Evolutionary conservation across 495 filamentous ascomycete species (phyloP).

Genomic region (Penicillium angulare): DNA sequence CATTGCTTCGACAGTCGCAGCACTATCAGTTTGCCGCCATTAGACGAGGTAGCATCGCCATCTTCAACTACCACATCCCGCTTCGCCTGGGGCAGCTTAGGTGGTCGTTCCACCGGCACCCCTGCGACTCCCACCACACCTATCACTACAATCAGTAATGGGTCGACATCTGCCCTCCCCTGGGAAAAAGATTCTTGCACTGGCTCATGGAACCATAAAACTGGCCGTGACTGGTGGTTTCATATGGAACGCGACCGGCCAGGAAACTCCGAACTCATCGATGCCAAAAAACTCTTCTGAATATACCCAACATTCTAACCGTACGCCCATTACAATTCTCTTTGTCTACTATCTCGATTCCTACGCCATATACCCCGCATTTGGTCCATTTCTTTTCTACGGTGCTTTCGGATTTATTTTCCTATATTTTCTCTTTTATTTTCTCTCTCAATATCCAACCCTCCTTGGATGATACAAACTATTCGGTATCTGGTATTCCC

Average conservation of each 20-base stretch:
- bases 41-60: conserved; percentile 38
- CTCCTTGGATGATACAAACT: conserved; percentile 9
- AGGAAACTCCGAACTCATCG: conserved; percentile 37
- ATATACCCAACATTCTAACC: background rate
- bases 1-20: conserved; percentile 39
- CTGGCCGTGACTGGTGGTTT: conserved; percentile 50
- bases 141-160: conserved; percentile 32
- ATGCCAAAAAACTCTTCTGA: conserved; percentile 42
- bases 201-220: conserved; percentile 48
- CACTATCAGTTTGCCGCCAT: conserved; percentile 11
- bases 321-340: background rate
- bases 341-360: conserved; percentile 11
- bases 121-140: conserved; percentile 39
- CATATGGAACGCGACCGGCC: conserved; percentile 50
- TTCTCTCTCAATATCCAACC: conserved; percentile 2
- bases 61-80: conserved; percentile 33
- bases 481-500: conserved; percentile 5
- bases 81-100: conserved; percentile 41
- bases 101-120: conserved; percentile 32
- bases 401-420: conserved; percentile 12
- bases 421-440: conserved; percentile 3
- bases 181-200: conserved; percentile 50
- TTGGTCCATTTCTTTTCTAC: conserved; percentile 17
- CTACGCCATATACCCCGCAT: conserved; percentile 31
- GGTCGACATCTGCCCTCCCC: conserved; percentile 28